Conservation (phyloP, 495 filamentous ascomycete species). For the Chaetomium tenue region DNA sequence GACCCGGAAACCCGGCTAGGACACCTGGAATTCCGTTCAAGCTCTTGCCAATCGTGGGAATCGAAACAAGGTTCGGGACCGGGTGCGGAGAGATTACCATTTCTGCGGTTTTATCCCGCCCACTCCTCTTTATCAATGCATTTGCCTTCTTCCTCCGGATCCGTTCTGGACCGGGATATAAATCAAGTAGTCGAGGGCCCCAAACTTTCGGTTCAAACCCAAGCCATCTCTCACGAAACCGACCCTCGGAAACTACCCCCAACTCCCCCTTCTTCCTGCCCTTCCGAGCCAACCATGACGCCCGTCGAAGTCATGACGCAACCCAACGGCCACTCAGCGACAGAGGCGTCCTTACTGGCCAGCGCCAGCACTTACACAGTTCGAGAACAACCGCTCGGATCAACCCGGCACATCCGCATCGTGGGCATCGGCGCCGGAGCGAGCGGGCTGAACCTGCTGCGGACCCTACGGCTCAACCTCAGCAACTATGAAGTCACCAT, state of each 20-base stretch:
- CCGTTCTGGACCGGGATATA: conserved; percentile 6
- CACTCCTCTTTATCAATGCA: not conserved
- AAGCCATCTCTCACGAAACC: not conserved
- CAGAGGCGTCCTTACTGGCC: conserved; percentile 17
- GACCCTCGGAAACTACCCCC: not conserved
- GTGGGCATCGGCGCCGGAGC: conserved; percentile 52
- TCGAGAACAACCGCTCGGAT: conserved; percentile 46
- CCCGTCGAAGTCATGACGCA: conserved; percentile 16
- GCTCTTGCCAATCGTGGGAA: conserved; percentile 15
- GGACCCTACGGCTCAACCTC: conserved; percentile 44
- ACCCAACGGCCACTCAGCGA: conserved; percentile 10
- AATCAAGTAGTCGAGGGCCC: not conserved
- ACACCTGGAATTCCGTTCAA: not conserved
- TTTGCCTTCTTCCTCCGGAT: not conserved
- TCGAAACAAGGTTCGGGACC: conserved; percentile 4
- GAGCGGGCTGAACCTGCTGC: conserved; percentile 50
- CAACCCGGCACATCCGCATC: conserved; percentile 46
- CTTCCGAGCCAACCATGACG: conserved; percentile 19
- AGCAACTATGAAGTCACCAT: conserved; percentile 56
- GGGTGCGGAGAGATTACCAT: conserved; percentile 10
- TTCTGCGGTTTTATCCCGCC: not conserved
- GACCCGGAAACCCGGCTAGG: not conserved
- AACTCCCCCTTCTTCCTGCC: conserved; percentile 11
- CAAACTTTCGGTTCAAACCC: not conserved
- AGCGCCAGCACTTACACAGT: conserved; percentile 34